Percentiles rank a stretch among this genome's conserved stretches.
phyloP scores from a whole-genome alignment of 108 stramenopile genomes.

The Pseudonitzschia multistriata region DNA sequence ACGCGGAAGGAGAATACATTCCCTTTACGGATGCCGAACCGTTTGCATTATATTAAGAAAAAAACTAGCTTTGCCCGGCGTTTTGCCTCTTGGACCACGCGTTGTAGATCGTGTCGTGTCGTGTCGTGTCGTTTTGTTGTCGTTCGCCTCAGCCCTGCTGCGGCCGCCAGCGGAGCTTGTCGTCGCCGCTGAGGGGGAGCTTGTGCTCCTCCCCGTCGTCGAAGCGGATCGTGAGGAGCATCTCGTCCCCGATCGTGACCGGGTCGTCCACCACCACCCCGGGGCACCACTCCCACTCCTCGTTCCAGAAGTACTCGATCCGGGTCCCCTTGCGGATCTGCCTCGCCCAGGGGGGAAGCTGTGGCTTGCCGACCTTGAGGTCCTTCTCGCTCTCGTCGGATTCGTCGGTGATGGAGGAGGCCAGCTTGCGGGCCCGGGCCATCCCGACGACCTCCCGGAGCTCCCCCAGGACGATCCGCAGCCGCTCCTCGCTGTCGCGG shows the following conservation, averaged over 20 bases:
- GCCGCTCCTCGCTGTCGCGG: constrained; percentile 53
- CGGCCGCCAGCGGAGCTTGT: constrained; percentile 85
- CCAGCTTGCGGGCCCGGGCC: constrained; percentile 54
- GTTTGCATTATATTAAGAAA: constrained; percentile 73
- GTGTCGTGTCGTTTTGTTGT: constrained; percentile 5
- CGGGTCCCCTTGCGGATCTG: constrained; percentile 59
- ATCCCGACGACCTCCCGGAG: constrained; percentile 50
- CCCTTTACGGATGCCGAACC: constrained; percentile 90
- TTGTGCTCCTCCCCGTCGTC: constrained; percentile 71
- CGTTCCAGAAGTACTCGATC: constrained; percentile 84
- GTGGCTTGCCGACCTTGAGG: constrained; percentile 70
- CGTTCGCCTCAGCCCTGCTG: constrained; percentile 22
- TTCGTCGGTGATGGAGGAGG: constrained; percentile 53
- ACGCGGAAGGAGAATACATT: constrained; percentile 70
- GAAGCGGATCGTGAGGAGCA: constrained; percentile 69
- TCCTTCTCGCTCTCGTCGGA: constrained; percentile 52
- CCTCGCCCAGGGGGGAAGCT: constrained; percentile 70
- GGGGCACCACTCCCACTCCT: constrained; percentile 69
- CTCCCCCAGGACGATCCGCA: constrained; percentile 52
- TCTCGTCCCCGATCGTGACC: constrained; percentile 64
- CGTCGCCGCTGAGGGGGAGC: constrained; percentile 72
- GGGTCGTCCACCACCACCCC: constrained; percentile 78
- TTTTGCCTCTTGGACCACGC: not conserved
- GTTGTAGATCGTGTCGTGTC: no score
- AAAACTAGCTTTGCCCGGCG: no score